Conservation (phyloP, 1,284 basidiomycete species). For the Sporisorium sorghi region DNA sequence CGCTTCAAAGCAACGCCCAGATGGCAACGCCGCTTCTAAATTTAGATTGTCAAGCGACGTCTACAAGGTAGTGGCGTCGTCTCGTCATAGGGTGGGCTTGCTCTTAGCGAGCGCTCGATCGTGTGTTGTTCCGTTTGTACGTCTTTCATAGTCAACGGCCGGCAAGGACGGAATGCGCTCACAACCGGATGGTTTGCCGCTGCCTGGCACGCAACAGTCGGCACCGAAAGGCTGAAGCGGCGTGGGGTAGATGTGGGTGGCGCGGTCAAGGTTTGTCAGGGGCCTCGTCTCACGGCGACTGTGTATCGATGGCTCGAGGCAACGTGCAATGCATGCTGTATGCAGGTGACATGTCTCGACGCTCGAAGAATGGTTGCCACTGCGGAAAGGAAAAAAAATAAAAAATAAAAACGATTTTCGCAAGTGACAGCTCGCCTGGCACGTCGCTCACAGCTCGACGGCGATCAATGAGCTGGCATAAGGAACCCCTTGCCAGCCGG, state of each 20-base stretch:
- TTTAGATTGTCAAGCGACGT: slow-evolving; percentile 7
- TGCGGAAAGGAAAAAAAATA: background rate
- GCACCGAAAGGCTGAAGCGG: background rate
- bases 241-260: too few species aligned
- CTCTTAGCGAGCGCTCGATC: background rate
- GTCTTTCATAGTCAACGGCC: background rate
- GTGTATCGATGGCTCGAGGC: slow-evolving; percentile 1
- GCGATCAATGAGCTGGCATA: background rate
- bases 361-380: slow-evolving; percentile 7
- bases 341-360: slow-evolving; percentile 42
- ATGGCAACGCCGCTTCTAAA: too few species aligned
- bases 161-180: slow-evolving; percentile 9
- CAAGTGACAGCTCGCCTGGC: slow-evolving; percentile 9
- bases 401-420: background rate
- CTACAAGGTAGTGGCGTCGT: slow-evolving; percentile 13
- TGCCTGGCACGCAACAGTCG: background rate
- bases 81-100: too few species aligned
- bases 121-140: background rate
- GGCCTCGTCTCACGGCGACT: background rate
- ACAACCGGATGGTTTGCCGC: background rate
- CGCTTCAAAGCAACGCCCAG: too few species aligned
- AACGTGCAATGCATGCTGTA: background rate
- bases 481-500: background rate
- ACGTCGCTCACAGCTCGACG: slow-evolving; percentile 8
- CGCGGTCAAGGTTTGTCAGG: background rate